phyloP scores from a whole-genome alignment of 257 asterid genomes.

The Nicotiana obtusifolia region DNA sequence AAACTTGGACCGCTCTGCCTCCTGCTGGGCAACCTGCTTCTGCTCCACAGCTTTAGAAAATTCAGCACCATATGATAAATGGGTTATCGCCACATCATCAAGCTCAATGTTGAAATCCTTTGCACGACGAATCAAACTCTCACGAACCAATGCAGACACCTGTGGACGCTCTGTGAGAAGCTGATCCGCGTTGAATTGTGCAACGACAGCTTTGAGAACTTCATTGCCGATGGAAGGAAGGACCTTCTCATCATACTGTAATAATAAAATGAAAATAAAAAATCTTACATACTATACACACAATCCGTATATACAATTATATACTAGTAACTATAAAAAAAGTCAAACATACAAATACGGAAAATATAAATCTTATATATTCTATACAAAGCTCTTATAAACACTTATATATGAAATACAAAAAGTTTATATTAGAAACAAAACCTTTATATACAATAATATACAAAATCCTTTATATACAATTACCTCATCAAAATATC shows the following conservation, averaged over 20 bases:
- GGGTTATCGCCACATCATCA: constrained; percentile 92
- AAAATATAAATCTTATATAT: not conserved
- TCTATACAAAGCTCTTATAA: not conserved
- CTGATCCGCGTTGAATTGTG: constrained; percentile 96
- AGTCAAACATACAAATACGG: not conserved
- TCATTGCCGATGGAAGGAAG: constrained; percentile 99
- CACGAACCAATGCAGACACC: constrained; percentile 89
- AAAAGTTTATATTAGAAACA: not conserved
- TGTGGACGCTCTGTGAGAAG: constrained; percentile 86
- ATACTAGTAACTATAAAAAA: not conserved
- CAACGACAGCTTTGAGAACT: constrained; percentile 86
- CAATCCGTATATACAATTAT: not conserved
- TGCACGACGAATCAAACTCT: constrained; percentile 74
- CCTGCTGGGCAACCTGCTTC: constrained; percentile 99
- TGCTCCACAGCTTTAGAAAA: constrained; percentile 95
- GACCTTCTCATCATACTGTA: constrained; percentile 77
- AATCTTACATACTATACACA: not conserved
- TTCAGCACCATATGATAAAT: constrained; percentile 81
- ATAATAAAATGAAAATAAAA: not conserved
- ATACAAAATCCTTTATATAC: not conserved
- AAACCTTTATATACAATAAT: not conserved
- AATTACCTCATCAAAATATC: too few species aligned
- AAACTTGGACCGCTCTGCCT: constrained; percentile 91
- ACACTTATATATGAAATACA: not conserved
- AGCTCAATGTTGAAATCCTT: constrained; percentile 81